A percentile compares a stretch with the other conserved stretches of the same genome.
Evolutionary conservation across 345 rosid species (phyloP).

Genomic region (Acer campestre): DNA sequence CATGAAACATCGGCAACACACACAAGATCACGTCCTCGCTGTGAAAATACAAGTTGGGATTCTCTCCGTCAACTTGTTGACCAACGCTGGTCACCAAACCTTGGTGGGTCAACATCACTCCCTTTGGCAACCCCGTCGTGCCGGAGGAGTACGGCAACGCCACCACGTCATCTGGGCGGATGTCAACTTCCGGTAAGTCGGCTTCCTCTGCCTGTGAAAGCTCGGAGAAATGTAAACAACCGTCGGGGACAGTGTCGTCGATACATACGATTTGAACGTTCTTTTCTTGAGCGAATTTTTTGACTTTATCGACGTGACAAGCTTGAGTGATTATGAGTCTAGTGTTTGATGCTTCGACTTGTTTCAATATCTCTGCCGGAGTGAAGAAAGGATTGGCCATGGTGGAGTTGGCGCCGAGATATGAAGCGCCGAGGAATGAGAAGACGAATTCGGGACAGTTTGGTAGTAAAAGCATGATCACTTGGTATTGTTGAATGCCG

Average conservation of each 20-base stretch:
- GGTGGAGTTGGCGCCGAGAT: conserved; percentile 62
- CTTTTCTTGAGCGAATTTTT: conserved; percentile 33
- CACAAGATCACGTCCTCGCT: conserved; percentile 75
- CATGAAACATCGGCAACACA: conserved; percentile 78
- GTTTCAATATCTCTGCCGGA: conserved; percentile 71
- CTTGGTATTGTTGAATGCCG: conserved; percentile 63
- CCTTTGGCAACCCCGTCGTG: conserved; percentile 92
- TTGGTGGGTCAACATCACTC: conserved; percentile 90
- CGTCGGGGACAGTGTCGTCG: conserved; percentile 51
- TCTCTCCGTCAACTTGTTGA: conserved; percentile 94
- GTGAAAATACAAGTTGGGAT: conserved; percentile 76
- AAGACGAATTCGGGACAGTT: conserved; percentile 74
- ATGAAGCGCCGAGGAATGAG: conserved; percentile 77
- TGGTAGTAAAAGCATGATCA: conserved; percentile 73
- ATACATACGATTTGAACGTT: conserved; percentile 40
- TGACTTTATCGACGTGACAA: conserved; percentile 54
- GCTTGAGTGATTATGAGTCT: conserved; percentile 68
- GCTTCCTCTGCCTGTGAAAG: conserved; percentile 47
- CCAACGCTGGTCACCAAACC: conserved; percentile 80
- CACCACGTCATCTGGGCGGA: conserved; percentile 68
- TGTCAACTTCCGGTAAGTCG: conserved; percentile 34
- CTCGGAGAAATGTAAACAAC: conserved; percentile 69
- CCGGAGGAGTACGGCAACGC: conserved; percentile 96
- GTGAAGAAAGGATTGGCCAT: conserved; percentile 88
- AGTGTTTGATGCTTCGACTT: conserved; percentile 56